Conservation (phyloP, 495 filamentous ascomycete species). For the Penicillium desertorum region DNA sequence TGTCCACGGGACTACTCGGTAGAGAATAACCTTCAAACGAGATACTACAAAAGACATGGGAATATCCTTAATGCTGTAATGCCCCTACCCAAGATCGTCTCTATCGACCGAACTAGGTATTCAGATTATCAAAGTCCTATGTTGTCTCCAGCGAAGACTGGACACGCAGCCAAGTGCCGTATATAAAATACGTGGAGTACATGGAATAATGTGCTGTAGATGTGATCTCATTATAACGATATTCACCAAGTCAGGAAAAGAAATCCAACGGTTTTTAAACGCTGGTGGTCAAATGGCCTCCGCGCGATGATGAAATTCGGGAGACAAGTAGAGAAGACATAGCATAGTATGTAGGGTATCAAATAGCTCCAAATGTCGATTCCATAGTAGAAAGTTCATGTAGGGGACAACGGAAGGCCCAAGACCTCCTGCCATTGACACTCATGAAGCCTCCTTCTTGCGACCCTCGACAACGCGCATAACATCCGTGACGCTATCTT, state of each 20-base stretch:
- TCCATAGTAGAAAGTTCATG: not conserved
- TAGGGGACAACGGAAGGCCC: not conserved
- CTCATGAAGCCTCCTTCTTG: slow-evolving; percentile 37
- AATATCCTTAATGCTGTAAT: not conserved
- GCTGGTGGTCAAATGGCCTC: not conserved
- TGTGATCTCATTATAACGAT: not conserved
- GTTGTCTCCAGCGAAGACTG: not conserved
- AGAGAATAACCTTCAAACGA: not conserved
- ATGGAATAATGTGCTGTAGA: not conserved
- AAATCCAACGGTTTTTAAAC: not conserved
- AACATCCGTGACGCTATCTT: slow-evolving; percentile 76
- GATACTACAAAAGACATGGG: not conserved
- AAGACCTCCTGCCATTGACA: not conserved
- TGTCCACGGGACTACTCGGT: not conserved
- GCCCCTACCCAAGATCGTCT: not conserved
- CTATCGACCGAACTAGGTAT: not conserved
- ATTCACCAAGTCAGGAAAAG: not conserved
- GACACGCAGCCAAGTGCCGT: not conserved
- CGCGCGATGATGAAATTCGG: not conserved
- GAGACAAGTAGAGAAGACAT: not conserved
- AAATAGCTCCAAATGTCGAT: not conserved
- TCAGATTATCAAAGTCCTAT: not conserved
- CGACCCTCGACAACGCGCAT: slow-evolving; percentile 75
- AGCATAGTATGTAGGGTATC: not conserved
- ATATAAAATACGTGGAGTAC: not conserved